phyloP scores from a whole-genome alignment of 169 alveolate genomes.

The Cryptosporidium bovis region DNA sequence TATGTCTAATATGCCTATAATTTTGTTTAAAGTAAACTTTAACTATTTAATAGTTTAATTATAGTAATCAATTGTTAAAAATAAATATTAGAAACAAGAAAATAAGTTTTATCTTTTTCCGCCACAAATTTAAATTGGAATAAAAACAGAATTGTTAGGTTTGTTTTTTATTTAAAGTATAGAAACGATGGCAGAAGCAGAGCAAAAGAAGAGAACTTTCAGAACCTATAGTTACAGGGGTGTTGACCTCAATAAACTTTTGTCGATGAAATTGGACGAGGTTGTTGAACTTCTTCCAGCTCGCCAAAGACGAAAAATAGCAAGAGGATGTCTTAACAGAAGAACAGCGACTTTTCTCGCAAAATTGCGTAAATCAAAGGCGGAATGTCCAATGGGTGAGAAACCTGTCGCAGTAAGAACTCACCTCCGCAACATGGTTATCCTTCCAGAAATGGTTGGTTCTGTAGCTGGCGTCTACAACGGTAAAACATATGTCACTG shows the following conservation, averaged over 20 bases:
- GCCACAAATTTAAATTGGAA: background rate
- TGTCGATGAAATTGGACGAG: constrained; percentile 91
- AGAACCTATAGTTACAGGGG: constrained; percentile 98
- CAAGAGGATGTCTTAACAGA: constrained; percentile 86
- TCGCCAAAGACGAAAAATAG: constrained; percentile 96
- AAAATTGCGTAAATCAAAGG: constrained; percentile 94
- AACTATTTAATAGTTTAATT: no score
- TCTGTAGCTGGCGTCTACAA: constrained; percentile 97
- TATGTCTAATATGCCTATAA: no score
- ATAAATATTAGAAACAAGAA: background rate
- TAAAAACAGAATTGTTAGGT: background rate
- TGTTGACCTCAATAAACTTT: constrained; percentile 93
- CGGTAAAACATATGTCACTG: constrained; percentile 96
- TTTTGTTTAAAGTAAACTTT: no score
- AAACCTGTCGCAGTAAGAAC: constrained; percentile 96
- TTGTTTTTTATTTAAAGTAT: constrained; percentile 1
- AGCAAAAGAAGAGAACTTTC: constrained; percentile 96
- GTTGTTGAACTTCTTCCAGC: constrained; percentile 93
- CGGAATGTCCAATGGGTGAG: constrained; percentile 92
- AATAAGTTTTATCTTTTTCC: background rate
- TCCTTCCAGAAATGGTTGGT: constrained; percentile 98
- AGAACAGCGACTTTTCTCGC: constrained; percentile 92
- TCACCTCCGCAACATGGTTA: constrained; percentile 92
- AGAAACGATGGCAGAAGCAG: constrained; percentile 76
- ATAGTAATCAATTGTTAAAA: no score